Percentiles rank a stretch among this genome's conserved stretches.
Conservation (phyloP, 441 rosid species). For the Adansonia grandidieri region DNA sequence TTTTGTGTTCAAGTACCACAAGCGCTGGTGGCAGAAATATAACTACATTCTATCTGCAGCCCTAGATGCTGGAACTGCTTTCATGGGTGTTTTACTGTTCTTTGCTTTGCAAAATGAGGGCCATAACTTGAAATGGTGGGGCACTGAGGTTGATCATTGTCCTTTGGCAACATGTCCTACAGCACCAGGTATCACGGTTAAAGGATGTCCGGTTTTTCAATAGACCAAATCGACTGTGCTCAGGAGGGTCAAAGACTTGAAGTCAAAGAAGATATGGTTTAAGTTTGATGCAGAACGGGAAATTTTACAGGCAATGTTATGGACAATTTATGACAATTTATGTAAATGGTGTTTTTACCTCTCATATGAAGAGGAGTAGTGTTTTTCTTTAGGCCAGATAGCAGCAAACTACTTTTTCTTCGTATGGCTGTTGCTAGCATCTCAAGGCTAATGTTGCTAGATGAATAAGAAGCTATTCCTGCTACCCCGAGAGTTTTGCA, state of each 20-base stretch:
- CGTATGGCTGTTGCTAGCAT: slow-evolving; percentile 6
- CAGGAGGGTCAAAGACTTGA: background rate
- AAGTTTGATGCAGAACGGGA: background rate
- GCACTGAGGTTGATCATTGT: slow-evolving; percentile 78
- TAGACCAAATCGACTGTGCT: slow-evolving; percentile 6
- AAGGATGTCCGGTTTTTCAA: slow-evolving; percentile 73
- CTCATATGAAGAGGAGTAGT: background rate
- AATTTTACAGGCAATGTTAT: background rate
- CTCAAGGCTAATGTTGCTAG: background rate
- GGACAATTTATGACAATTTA: slow-evolving; percentile 1
- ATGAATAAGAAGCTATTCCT: slow-evolving; percentile 20
- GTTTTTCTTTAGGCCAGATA: slow-evolving; percentile 1
- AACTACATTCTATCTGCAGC: slow-evolving; percentile 90
- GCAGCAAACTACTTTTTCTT: background rate
- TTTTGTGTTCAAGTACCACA: slow-evolving; percentile 78
- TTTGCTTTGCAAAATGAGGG: slow-evolving; percentile 82
- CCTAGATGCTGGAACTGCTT: slow-evolving; percentile 93
- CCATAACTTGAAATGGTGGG: slow-evolving; percentile 80
- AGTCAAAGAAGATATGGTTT: background rate
- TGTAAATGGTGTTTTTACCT: background rate
- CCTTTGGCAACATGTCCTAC: slow-evolving; percentile 91
- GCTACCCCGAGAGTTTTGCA: background rate
- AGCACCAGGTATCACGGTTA: slow-evolving; percentile 63
- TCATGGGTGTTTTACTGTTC: slow-evolving; percentile 94
- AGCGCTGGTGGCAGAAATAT: slow-evolving; percentile 97